These are phyloP conservation scores for Ceratorhiza oryzae-sativae DNA, from an alignment of 1,284 basidiomycete genomes.

Conservation along the genomic window DNA sequence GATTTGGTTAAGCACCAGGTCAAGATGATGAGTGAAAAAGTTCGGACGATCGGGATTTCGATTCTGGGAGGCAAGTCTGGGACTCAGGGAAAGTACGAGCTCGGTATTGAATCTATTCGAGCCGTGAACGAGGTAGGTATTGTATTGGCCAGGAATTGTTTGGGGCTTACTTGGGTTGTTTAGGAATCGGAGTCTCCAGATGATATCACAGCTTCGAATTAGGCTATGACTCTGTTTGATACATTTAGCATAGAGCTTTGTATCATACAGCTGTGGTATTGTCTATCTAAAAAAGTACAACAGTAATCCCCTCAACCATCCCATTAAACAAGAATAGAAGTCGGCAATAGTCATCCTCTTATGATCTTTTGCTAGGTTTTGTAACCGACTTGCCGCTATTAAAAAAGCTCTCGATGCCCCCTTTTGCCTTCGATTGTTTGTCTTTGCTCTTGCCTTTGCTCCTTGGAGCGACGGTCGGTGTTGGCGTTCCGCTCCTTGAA, in stretches of 20 bases:
- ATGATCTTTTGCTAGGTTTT: neutral
- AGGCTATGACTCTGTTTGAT: neutral
- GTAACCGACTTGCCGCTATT: constrained; percentile 38
- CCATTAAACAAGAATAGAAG: constrained; percentile 14
- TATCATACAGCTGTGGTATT: constrained; percentile 13
- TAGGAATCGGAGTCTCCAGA: neutral
- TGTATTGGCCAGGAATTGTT: neutral
- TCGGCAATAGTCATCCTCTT: neutral
- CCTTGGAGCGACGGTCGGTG: neutral
- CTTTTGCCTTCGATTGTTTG: constrained; percentile 49
- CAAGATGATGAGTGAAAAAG: constrained; percentile 73
- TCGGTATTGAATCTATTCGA: constrained; percentile 75
- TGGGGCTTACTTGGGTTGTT: neutral
- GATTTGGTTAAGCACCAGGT: constrained; percentile 71
- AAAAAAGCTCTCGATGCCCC: constrained; percentile 83
- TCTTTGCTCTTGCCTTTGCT: constrained; percentile 54
- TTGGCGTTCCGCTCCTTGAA: constrained; percentile 17
- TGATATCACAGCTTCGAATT: constrained; percentile 8
- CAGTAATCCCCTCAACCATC: constrained; percentile 26
- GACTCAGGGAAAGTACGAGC: constrained; percentile 71
- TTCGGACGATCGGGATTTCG: constrained; percentile 84
- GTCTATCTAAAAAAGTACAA: constrained; percentile 36
- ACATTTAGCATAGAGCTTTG: constrained; percentile 4
- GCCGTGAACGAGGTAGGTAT: constrained; percentile 59
- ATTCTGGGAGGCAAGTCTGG: constrained; percentile 79